Percentiles rank a stretch among this genome's conserved stretches.
These are phyloP conservation scores for Dimargaris cristalligena DNA, from an alignment of 192 early-diverging fungal species.

Conservation along the genomic window DNA sequence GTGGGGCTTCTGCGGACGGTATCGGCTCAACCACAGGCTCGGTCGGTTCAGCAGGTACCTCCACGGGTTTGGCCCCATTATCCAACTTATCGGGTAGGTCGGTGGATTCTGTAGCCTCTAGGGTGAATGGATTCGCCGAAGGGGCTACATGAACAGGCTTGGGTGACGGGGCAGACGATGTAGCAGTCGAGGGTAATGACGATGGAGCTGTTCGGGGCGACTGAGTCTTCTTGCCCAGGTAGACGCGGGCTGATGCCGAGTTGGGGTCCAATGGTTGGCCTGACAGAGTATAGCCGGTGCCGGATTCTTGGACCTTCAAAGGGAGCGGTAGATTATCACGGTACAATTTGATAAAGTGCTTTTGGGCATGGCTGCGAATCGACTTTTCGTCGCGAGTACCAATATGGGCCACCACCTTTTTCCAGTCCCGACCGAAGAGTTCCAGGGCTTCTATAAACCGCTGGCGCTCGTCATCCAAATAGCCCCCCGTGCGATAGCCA, in stretches of 20 bases:
- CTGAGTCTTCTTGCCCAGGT: constrained; percentile 25
- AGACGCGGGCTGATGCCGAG: constrained; percentile 68
- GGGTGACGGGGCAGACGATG: no score
- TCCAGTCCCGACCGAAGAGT: constrained; percentile 69
- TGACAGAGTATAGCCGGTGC: constrained; percentile 63
- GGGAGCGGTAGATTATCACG: constrained; percentile 66
- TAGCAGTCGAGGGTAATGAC: no score
- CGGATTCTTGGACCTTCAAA: constrained; percentile 51
- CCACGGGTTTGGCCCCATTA: no score
- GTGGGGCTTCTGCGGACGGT: no score
- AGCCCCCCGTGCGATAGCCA: constrained; percentile 39
- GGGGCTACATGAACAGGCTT: no score
- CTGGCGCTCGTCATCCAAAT: constrained; percentile 55
- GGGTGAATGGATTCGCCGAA: no score
- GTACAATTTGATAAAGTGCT: constrained; percentile 82
- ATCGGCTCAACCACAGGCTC: no score
- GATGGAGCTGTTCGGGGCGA: constrained; percentile 8
- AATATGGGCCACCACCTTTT: constrained; percentile 52
- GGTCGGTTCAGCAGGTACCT: no score
- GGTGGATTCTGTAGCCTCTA: no score
- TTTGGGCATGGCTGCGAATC: constrained; percentile 79
- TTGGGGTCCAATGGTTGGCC: constrained; percentile 80
- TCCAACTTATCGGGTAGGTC: no score
- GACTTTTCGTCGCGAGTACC: constrained; percentile 65
- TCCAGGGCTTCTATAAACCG: constrained; percentile 64